A percentile compares a stretch with the other conserved stretches of the same genome.
Evolutionary conservation across 2,329 filamentous ascomycete species (phyloP).

Genomic region (Cladosporium cucumerinum): DNA sequence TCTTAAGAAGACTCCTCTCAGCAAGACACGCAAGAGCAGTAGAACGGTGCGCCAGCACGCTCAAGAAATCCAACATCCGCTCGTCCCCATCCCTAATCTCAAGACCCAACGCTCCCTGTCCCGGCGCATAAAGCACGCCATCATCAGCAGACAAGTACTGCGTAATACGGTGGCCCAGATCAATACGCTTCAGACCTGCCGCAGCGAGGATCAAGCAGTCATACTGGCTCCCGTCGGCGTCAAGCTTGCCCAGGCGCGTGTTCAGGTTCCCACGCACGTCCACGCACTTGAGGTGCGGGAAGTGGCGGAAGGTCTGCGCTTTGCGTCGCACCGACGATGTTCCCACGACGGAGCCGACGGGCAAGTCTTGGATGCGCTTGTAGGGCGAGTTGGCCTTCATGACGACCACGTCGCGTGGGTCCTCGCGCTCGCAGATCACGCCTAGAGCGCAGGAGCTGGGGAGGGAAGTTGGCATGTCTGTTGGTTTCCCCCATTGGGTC

Average conservation of each 20-base stretch:
- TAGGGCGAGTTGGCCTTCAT: conserved; percentile 48
- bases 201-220: conserved; percentile 80
- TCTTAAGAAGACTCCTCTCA: conserved; percentile 76
- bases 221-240: conserved; percentile 69
- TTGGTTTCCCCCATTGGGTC: not conserved
- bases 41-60: conserved; percentile 58
- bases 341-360: conserved; percentile 73
- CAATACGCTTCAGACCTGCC: conserved; percentile 74
- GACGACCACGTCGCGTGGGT: conserved; percentile 44
- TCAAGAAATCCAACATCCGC: conserved; percentile 57
- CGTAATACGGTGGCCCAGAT: conserved; percentile 65
- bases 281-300: conserved; percentile 70
- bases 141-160: conserved; percentile 68
- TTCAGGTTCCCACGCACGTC: conserved; percentile 86
- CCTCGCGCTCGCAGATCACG: conserved; percentile 70
- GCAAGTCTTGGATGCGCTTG: conserved; percentile 66
- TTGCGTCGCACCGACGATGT: conserved; percentile 83
- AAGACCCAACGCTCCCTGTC: conserved; percentile 81
- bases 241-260: conserved; percentile 77
- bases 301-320: conserved; percentile 70
- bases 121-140: conserved; percentile 81
- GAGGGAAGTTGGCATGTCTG: conserved; percentile 72
- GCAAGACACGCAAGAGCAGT: conserved; percentile 68
- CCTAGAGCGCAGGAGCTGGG: conserved; percentile 70
- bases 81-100: conserved; percentile 73